Evolutionary conservation across 352 stramenopile genomes (phyloP).

Genomic region (Pythium sukuiense): DNA sequence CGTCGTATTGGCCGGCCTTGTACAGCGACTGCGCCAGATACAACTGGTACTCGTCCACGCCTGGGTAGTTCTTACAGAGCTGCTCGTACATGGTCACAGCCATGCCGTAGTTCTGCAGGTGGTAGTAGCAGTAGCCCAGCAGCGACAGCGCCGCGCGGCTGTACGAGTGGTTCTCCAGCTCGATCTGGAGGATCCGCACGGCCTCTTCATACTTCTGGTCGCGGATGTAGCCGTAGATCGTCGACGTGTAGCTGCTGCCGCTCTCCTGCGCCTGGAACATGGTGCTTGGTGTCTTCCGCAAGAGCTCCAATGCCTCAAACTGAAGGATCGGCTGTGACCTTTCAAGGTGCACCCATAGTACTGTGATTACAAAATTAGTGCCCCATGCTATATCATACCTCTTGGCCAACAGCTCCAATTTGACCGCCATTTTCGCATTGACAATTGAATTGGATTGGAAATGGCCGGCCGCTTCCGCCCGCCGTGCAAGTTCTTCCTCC

Average conservation of each 20-base stretch:
- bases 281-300: background rate
- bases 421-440: background rate
- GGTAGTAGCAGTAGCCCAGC: slow-evolving; percentile 98
- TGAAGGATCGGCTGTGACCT: slow-evolving; percentile 10
- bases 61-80: slow-evolving; percentile 91
- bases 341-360: background rate
- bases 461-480: slow-evolving; percentile 28
- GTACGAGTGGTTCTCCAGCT: slow-evolving; percentile 93
- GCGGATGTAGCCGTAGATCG: slow-evolving; percentile 94
- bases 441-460: background rate
- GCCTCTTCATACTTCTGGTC: slow-evolving; percentile 94
- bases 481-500: slow-evolving; percentile 71
- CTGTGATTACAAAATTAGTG: slow-evolving; percentile 1
- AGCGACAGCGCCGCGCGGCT: slow-evolving; percentile 92
- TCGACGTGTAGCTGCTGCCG: slow-evolving; percentile 89
- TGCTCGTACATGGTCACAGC: slow-evolving; percentile 95
- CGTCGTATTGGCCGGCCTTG: slow-evolving; percentile 87
- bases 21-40: slow-evolving; percentile 96
- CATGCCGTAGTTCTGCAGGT: slow-evolving; percentile 92
- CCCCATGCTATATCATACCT: background rate
- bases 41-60: slow-evolving; percentile 95
- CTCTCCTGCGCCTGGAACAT: slow-evolving; percentile 75
- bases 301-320: background rate
- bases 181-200: slow-evolving; percentile 90
- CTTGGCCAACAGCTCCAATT: background rate